Evolutionary conservation across 1,284 basidiomycete genomes (phyloP).

Genomic region (Amylostereum areolatum): DNA sequence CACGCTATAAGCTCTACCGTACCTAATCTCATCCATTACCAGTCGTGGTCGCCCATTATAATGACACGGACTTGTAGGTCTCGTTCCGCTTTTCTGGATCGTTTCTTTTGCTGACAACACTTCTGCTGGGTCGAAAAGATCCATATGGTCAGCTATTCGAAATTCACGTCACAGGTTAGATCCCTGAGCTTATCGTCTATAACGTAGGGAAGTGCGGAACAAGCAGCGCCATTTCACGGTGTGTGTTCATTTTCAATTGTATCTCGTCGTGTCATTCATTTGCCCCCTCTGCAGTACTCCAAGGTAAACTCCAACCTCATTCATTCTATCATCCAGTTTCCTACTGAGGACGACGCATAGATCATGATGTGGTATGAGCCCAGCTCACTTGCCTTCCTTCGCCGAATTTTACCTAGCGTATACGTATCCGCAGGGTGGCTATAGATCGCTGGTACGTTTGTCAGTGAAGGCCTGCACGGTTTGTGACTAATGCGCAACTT

Average conservation of each 20-base stretch:
- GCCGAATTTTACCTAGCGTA: slow-evolving; percentile 3
- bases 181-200: background rate
- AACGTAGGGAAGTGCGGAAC: slow-evolving; percentile 75
- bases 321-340: background rate
- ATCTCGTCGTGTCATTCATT: slow-evolving; percentile 2
- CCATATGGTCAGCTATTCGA: slow-evolving; percentile 56
- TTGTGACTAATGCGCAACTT: background rate
- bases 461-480: background rate
- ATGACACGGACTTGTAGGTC: slow-evolving; percentile 72
- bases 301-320: slow-evolving; percentile 46
- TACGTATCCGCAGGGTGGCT: slow-evolving; percentile 61
- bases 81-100: background rate
- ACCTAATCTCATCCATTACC: background rate
- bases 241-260: slow-evolving; percentile 18
- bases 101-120: background rate
- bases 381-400: no score
- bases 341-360: slow-evolving; percentile 26
- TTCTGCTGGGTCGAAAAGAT: slow-evolving; percentile 34
- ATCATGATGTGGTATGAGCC: slow-evolving; percentile 77
- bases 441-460: slow-evolving; percentile 70
- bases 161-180: no score
- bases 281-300: slow-evolving; percentile 54
- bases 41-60: slow-evolving; percentile 64
- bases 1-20: background rate
- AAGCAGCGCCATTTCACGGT: slow-evolving; percentile 81